phyloP scores from a whole-genome alignment of 306 rosid genomes.

The Ziziphus jujuba region DNA sequence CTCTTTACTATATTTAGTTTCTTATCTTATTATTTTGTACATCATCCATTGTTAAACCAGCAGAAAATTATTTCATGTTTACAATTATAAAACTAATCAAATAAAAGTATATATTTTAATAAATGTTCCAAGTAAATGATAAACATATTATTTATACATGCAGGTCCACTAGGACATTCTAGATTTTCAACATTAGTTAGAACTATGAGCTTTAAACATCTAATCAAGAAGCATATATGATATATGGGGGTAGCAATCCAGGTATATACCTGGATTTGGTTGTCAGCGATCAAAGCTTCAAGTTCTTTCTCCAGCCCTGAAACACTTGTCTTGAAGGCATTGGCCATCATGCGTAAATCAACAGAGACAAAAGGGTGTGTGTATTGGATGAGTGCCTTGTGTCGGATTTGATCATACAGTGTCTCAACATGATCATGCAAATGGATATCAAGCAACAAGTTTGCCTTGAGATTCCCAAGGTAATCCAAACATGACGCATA shows the following conservation, averaged over 20 bases:
- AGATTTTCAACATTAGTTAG: slow-evolving; percentile 1
- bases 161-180: not conserved
- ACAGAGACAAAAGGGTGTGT: slow-evolving; percentile 94
- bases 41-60: too few species aligned
- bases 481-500: slow-evolving; percentile 97
- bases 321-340: slow-evolving; percentile 94
- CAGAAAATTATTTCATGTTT: not conserved
- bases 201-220: not conserved
- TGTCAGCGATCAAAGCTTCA: slow-evolving; percentile 89
- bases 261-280: slow-evolving; percentile 85
- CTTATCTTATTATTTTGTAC: too few species aligned
- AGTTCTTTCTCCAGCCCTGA: slow-evolving; percentile 93
- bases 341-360: slow-evolving; percentile 87
- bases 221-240: not conserved
- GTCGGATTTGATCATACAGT: slow-evolving; percentile 91
- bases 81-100: not conserved
- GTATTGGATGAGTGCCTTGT: slow-evolving; percentile 93
- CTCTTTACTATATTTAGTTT: too few species aligned
- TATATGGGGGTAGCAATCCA: slow-evolving; percentile 14
- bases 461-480: slow-evolving; percentile 92
- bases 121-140: not conserved
- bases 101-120: too few species aligned
- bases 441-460: slow-evolving; percentile 80
- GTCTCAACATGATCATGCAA: slow-evolving; percentile 93
- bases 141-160: not conserved